Evolutionary conservation across 768 basidiomycete genomes (phyloP).

Genomic region (Auriscalpium microsporum): DNA sequence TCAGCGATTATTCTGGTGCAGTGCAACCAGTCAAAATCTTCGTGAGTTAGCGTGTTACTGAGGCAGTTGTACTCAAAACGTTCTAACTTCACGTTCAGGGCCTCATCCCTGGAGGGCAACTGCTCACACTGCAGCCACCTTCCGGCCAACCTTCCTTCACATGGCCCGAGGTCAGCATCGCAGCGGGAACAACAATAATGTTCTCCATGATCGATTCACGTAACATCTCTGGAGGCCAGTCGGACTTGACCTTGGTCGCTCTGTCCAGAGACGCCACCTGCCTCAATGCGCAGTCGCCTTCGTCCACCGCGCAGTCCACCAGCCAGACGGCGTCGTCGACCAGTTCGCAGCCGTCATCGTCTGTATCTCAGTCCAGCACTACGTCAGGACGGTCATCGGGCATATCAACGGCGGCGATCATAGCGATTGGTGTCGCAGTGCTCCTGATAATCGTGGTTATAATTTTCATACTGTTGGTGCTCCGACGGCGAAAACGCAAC

Average conservation of each 20-base stretch:
- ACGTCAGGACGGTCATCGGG: neutral
- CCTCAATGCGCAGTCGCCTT: constrained; percentile 43
- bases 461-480: neutral
- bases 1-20: constrained; percentile 35
- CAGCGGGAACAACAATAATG: constrained; percentile 48
- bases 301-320: constrained; percentile 30
- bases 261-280: constrained; percentile 42
- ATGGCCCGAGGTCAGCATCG: constrained; percentile 49
- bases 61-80: too few relatives aligned
- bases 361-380: neutral
- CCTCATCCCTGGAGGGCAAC: constrained; percentile 54
- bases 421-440: too few relatives aligned
- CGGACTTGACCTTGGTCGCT: constrained; percentile 42
- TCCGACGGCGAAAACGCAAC: neutral
- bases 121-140: constrained; percentile 37
- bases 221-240: constrained; percentile 49
- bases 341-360: constrained; percentile 7
- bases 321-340: constrained; percentile 4
- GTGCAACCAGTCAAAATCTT: constrained; percentile 45
- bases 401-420: neutral
- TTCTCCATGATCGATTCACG: constrained; percentile 47
- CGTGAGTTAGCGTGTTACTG: constrained; percentile 25
- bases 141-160: constrained; percentile 27
- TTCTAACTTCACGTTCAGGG: constrained; percentile 29
- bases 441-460: neutral